phyloP scores from a whole-genome alignment of 208 protist genomes.

The Acanthamoeba sp. region DNA sequence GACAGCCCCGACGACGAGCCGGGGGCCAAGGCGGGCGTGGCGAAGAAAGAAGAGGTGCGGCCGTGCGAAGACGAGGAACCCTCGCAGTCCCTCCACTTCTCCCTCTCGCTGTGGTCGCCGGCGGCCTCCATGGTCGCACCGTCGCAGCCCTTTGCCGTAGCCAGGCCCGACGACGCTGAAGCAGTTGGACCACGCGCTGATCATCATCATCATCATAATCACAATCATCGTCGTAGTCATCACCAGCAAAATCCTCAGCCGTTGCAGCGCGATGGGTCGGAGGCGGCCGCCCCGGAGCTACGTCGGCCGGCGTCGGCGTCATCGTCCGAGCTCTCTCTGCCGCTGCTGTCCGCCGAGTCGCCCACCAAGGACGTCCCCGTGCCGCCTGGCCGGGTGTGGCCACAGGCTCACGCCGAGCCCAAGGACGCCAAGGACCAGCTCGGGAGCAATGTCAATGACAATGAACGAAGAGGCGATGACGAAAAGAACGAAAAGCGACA shows the following conservation, averaged over 20 bases:
- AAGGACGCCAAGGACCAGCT: too few species aligned
- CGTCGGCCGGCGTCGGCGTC: not conserved
- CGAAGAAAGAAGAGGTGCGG: not conserved
- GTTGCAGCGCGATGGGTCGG: too few species aligned
- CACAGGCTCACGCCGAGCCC: too few species aligned
- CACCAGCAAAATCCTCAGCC: too few species aligned
- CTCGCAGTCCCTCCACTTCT: conserved; percentile 48
- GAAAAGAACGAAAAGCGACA: not conserved
- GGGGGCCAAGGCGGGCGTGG: too few species aligned
- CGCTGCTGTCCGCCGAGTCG: conserved; percentile 8
- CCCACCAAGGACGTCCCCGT: conserved; percentile 24
- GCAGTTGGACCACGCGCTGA: not conserved
- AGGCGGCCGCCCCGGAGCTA: not conserved
- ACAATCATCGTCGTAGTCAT: too few species aligned
- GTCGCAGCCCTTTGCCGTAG: conserved; percentile 16
- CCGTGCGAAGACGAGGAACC: not conserved
- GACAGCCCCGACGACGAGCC: too few species aligned
- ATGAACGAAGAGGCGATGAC: not conserved
- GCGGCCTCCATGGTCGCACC: not conserved
- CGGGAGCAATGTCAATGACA: too few species aligned
- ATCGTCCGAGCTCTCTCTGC: not conserved
- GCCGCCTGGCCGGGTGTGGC: too few species aligned
- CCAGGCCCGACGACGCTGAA: not conserved
- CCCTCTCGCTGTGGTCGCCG: conserved; percentile 46
- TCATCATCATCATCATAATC: not conserved